phyloP scores from a whole-genome alignment of 2,329 filamentous ascomycete genomes.

The Pseudonectria foliicola region DNA sequence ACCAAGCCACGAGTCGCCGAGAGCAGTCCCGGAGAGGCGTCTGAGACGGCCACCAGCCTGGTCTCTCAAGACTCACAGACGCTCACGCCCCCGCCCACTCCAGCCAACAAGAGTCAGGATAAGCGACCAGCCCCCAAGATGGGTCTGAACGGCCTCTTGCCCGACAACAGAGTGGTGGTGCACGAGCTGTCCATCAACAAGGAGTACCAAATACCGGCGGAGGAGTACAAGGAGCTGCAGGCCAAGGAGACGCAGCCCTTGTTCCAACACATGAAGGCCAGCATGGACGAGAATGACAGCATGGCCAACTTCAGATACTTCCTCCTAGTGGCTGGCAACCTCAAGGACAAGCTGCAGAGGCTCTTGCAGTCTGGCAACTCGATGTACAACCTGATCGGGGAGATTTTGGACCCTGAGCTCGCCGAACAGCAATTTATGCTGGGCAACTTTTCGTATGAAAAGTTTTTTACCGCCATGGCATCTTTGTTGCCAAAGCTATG shows the following conservation, averaged over 20 bases:
- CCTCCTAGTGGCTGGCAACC: slow-evolving; percentile 61
- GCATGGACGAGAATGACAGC: slow-evolving; percentile 57
- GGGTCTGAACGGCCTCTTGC: slow-evolving; percentile 50
- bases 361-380: slow-evolving; percentile 64
- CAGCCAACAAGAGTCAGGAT: slow-evolving; percentile 32
- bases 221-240: slow-evolving; percentile 52
- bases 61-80: slow-evolving; percentile 40
- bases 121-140: slow-evolving; percentile 30
- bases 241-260: slow-evolving; percentile 40
- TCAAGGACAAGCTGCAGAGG: slow-evolving; percentile 64
- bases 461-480: slow-evolving; percentile 71
- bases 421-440: slow-evolving; percentile 61
- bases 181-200: slow-evolving; percentile 76
- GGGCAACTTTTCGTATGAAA: slow-evolving; percentile 73
- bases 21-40: slow-evolving; percentile 30
- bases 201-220: slow-evolving; percentile 63
- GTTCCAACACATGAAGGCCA: slow-evolving; percentile 53
- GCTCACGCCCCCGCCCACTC: slow-evolving; percentile 48
- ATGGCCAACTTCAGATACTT: slow-evolving; percentile 63
- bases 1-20: slow-evolving; percentile 62
- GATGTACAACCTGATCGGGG: slow-evolving; percentile 67
- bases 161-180: slow-evolving; percentile 66
- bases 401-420: slow-evolving; percentile 66
- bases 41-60: slow-evolving; percentile 30
- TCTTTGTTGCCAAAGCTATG: slow-evolving; percentile 71